These are phyloP conservation scores for Trypanosoma caninum DNA, from an alignment of 208 protist species.

Conservation along the genomic window DNA sequence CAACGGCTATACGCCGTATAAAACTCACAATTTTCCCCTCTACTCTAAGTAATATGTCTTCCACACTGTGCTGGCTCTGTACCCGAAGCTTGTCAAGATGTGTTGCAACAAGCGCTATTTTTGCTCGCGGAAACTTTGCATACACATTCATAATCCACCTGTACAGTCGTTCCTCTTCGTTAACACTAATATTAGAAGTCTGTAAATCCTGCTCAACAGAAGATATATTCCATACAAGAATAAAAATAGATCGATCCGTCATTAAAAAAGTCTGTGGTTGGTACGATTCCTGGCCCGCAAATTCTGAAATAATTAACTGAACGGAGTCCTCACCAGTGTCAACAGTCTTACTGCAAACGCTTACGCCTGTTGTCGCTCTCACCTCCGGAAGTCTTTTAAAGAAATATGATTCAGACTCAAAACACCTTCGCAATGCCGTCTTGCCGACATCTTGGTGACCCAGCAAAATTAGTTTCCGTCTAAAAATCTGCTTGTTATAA, in stretches of 20 bases:
- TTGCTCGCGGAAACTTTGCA: constrained; percentile 72
- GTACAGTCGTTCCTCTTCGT: constrained; percentile 82
- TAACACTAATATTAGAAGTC: constrained; percentile 66
- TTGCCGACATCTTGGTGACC: constrained; percentile 90
- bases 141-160: constrained; percentile 87
- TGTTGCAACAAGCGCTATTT: constrained; percentile 79
- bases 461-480: constrained; percentile 81
- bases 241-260: constrained; percentile 80
- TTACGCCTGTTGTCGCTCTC: constrained; percentile 75
- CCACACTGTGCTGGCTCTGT: constrained; percentile 75
- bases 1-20: constrained; percentile 44
- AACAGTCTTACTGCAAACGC: constrained; percentile 62
- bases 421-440: constrained; percentile 87
- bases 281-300: constrained; percentile 86
- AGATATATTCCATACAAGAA: constrained; percentile 89
- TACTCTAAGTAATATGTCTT: constrained; percentile 83
- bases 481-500: constrained; percentile 59
- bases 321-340: constrained; percentile 49
- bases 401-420: constrained; percentile 83
- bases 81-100: constrained; percentile 89
- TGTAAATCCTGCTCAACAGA: constrained; percentile 83
- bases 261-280: constrained; percentile 87
- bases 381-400: constrained; percentile 77
- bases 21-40: constrained; percentile 60
- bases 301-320: constrained; percentile 77